phyloP scores from a whole-genome alignment of 2,329 filamentous ascomycete genomes.

The Monosporascus cannonballus region DNA sequence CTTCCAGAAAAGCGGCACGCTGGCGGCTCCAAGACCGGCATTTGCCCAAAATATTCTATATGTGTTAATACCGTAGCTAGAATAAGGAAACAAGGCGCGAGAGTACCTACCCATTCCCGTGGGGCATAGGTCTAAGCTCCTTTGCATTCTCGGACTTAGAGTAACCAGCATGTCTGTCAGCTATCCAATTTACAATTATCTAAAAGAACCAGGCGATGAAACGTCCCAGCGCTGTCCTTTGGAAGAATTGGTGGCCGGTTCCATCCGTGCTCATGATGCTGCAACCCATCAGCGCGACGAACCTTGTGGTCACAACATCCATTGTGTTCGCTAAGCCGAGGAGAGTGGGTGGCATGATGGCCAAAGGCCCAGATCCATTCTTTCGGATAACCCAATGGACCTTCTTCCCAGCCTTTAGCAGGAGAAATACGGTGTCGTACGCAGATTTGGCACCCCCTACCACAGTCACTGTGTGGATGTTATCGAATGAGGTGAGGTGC shows the following conservation, averaged over 20 bases:
- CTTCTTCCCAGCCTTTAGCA: slow-evolving; percentile 22
- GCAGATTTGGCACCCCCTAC: slow-evolving; percentile 28
- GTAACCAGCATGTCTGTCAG: slow-evolving; percentile 21
- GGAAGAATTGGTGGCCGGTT: slow-evolving; percentile 17
- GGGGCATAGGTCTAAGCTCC: slow-evolving; percentile 12
- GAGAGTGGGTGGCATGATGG: slow-evolving; percentile 23
- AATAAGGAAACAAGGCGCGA: too few relatives aligned
- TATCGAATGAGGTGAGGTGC: slow-evolving; percentile 5
- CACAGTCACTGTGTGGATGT: slow-evolving; percentile 16
- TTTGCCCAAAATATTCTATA: slow-evolving; percentile 31
- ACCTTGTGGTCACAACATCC: slow-evolving; percentile 20
- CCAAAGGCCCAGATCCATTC: slow-evolving; percentile 23
- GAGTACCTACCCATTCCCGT: slow-evolving; percentile 18
- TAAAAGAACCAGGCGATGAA: too few relatives aligned
- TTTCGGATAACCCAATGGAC: slow-evolving; percentile 29
- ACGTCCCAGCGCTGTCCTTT: too few relatives aligned
- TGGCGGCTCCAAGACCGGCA: slow-evolving; percentile 25
- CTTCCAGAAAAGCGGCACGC: slow-evolving; percentile 27
- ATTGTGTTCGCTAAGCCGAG: slow-evolving; percentile 21
- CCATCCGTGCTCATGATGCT: slow-evolving; percentile 25
- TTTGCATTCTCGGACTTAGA: slow-evolving; percentile 11
- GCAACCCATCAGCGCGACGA: slow-evolving; percentile 19
- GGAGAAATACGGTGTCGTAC: slow-evolving; percentile 27
- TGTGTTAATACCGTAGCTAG: too few relatives aligned
- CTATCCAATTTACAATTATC: too few relatives aligned